Evolutionary conservation across 179 eudicot genomes (phyloP), one percentile per base, ranked within the genome.

Genomic region (Spergularia azorica): DNA sequence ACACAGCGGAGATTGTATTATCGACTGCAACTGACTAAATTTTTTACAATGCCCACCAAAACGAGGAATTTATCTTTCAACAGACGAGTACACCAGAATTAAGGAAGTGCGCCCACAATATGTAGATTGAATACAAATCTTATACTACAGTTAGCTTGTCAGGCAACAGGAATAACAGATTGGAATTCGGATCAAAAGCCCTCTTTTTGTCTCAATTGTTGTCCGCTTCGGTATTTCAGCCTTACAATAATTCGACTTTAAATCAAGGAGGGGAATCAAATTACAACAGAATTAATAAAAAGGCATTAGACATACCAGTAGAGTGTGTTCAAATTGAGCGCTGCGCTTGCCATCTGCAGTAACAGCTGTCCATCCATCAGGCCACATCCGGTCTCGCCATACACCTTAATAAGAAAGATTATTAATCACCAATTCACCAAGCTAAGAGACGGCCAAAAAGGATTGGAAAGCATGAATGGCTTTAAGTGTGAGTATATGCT

Each of bases 381-480:
- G 99, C 99, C 99, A 95, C 97, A 93, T 89, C 77, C 92, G 87
- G 81, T 95, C 99, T 67, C 94, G 94, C 99, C 99, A 95, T 79
- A 91, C 92, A 74, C 99, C 99, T 95, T 26, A 26, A 78, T 17
- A 63, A 60, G 32, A 73, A 70, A 68, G 18, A 61, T 46, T 32
- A 63, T 48, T 21, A 60, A 26, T 26, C 32, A 26, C 32, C 32
- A 26, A 21, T 21, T 21, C 21, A 21, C 21, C 21, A 21, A 21
- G 21, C 21, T 21, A 21, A 26, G 9, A 57, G 41, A 57, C 0
- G 17, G 13, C 2, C 20, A 5, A 50, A 62, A 21, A 38, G 15
- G 21, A 62, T 5, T 48, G 58, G 50, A 9, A 46, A 46, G 36
- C 26, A 15, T 51, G 16, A 17, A 58, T 17, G 58, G 52, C 9